phyloP scores from a whole-genome alignment of 108 stramenopile species.

The Cylindrotheca closterium region DNA sequence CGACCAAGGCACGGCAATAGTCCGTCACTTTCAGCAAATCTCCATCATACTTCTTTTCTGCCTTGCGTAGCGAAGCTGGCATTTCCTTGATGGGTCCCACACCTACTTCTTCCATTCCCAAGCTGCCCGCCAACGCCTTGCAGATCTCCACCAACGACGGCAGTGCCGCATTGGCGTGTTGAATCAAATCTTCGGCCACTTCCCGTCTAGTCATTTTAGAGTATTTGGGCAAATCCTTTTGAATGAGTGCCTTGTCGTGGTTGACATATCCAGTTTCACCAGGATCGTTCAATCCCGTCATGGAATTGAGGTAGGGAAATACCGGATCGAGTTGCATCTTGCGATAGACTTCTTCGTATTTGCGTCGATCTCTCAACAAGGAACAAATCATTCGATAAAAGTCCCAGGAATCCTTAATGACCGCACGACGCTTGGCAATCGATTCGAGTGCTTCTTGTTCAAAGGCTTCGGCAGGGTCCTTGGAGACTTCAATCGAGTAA shows the following conservation, averaged over 20 bases:
- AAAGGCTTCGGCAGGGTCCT: constrained; percentile 57
- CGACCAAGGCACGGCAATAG: constrained; percentile 78
- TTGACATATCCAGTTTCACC: constrained; percentile 71
- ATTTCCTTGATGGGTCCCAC: constrained; percentile 82
- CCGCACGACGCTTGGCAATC: constrained; percentile 85
- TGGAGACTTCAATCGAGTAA: constrained; percentile 53
- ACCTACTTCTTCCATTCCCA: constrained; percentile 85
- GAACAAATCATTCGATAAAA: constrained; percentile 87
- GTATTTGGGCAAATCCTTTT: constrained; percentile 60
- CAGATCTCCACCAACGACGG: constrained; percentile 82
- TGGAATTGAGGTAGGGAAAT: constrained; percentile 78
- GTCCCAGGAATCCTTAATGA: constrained; percentile 89
- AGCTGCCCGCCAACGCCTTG: constrained; percentile 79
- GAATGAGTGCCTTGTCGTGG: constrained; percentile 63
- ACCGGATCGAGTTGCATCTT: constrained; percentile 79
- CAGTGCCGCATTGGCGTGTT: constrained; percentile 63
- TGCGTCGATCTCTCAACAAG: constrained; percentile 69
- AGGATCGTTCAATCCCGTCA: constrained; percentile 83
- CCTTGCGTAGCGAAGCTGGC: constrained; percentile 74
- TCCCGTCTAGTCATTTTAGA: constrained; percentile 52
- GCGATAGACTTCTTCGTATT: constrained; percentile 83
- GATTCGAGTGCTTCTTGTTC: constrained; percentile 81
- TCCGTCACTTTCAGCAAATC: constrained; percentile 84
- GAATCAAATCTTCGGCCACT: constrained; percentile 57
- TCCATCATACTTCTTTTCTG: constrained; percentile 82